Evolutionary conservation across 2,329 filamentous ascomycete species (phyloP).

Genomic region (Calonectria pauciramosa): DNA sequence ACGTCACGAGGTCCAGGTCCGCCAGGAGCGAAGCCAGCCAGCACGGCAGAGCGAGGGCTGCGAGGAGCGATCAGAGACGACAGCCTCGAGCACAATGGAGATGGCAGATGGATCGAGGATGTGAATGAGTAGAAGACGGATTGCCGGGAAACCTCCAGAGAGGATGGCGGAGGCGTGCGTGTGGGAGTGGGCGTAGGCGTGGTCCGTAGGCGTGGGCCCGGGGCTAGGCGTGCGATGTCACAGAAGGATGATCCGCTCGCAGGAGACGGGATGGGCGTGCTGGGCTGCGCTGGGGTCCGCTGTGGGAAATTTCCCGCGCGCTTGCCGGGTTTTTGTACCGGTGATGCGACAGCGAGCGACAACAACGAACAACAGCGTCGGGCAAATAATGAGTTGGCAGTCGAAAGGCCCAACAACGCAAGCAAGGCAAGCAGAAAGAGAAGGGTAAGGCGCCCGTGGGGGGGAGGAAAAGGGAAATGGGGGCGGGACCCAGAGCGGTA

Average conservation of each 20-base stretch:
- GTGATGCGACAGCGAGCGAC: constrained; percentile 23
- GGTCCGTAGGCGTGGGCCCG: constrained; percentile 15
- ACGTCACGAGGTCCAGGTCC: constrained; percentile 46
- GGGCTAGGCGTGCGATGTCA: constrained; percentile 32
- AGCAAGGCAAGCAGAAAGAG: background rate
- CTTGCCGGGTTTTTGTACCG: constrained; percentile 35
- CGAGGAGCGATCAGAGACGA: constrained; percentile 35
- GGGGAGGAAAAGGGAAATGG: constrained; percentile 8
- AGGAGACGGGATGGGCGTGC: constrained; percentile 21
- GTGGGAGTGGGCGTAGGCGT: constrained; percentile 38
- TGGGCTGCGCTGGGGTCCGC: constrained; percentile 24
- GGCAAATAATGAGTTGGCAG: background rate
- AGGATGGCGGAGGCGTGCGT: constrained; percentile 42
- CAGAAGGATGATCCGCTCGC: constrained; percentile 32
- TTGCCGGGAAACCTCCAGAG: constrained; percentile 38
- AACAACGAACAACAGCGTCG: constrained; percentile 5
- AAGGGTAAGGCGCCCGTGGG: constrained; percentile 13
- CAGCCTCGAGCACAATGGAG: constrained; percentile 38
- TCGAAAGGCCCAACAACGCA: constrained; percentile 15
- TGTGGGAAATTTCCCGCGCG: constrained; percentile 42
- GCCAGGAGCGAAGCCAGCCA: constrained; percentile 35
- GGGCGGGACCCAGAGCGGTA: constrained; percentile 21
- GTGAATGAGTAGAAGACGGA: constrained; percentile 29
- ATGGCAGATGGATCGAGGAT: constrained; percentile 31
- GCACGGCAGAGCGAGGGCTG: constrained; percentile 33